Evolutionary conservation across 208 protist genomes (phyloP), one percentile per base, ranked within the genome.

Genomic region (Trypanosoma caninum): DNA sequence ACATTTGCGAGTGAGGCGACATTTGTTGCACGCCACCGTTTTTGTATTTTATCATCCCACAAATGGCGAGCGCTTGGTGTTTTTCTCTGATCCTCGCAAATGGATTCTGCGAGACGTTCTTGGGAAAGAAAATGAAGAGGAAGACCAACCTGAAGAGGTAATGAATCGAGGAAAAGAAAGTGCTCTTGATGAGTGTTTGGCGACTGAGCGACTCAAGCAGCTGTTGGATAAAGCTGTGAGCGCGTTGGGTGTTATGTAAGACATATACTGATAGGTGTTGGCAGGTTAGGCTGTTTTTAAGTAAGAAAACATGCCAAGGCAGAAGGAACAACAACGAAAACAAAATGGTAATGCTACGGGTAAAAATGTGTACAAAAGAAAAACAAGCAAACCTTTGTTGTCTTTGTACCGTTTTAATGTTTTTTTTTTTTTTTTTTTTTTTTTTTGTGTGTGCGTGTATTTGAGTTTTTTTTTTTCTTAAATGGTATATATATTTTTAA

Each of bases 1-100:
- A 20, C 25, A 57, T 40, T 65, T 76, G 44, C 37, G 57, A 20
- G 78, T 77, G 44, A 65, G 66, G 1, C 80, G 82, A n/a, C 87
- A 91, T 47, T 69, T 89, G 10, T 67, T 94, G 50, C 87, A 94
- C 52, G 73, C 82, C 7, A 63, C 76, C 2, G 13, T 66, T 41
- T 61, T 94, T 9, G 16, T 37, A 6, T 85, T 94, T 46, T 2
- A 16, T 4, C 87, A 94, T 40, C 82, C 83, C 11, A 42, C 46
- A 0, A 56, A 38, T 0, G 56, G 20, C 7, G 41, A 70, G n/a
- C 27, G 27, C 14, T 34, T 82, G 55, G 11, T 37, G 1, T 84
- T 80, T 37, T 55, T 59, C 20, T 48, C 65, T 10, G 59, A 65
- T 2, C 69, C 80, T 23, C 46, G 50, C 3, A 30, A 58, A 3